Conservation (phyloP, 371 early-diverging fungal species). For the Mucor piriformis region DNA sequence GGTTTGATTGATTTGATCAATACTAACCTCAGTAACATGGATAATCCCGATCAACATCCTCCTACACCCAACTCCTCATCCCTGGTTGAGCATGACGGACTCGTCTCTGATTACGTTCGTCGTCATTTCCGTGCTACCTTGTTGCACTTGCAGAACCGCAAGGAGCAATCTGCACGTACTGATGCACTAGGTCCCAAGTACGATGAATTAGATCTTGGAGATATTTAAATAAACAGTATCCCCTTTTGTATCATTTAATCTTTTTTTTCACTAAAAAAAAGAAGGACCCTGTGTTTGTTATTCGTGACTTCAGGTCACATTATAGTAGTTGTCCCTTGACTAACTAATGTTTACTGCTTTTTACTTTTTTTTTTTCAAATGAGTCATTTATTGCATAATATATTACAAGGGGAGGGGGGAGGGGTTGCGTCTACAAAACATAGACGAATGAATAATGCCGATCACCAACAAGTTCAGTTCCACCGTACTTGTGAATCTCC, state of each 20-base stretch:
- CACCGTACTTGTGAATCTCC: conserved; percentile 39
- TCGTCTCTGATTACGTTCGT: conserved; percentile 64
- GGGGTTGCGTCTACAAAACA: conserved; percentile 26
- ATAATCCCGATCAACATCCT: conserved; percentile 69
- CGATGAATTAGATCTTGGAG: conserved; percentile 31
- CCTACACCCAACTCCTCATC: conserved; percentile 62
- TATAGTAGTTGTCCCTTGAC: too few relatives aligned
- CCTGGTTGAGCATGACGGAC: conserved; percentile 54
- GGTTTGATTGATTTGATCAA: conserved; percentile 89
- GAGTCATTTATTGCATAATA: too few relatives aligned
- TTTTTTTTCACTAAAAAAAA: too few relatives aligned
- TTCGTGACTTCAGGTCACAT: too few relatives aligned
- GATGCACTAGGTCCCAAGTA: conserved; percentile 30
- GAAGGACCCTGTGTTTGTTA: too few relatives aligned
- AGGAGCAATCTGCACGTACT: conserved; percentile 28
- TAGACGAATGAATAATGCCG: conserved; percentile 39
- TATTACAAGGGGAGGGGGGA: too few relatives aligned
- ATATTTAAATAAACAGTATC: conserved; percentile 8
- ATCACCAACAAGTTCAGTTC: conserved; percentile 51
- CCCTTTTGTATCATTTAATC: too few relatives aligned
- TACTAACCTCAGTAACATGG: conserved; percentile 71
- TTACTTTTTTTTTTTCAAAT: too few relatives aligned
- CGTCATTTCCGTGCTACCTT: conserved; percentile 68
- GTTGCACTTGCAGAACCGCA: conserved; percentile 50
- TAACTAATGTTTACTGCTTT: too few relatives aligned